These are phyloP conservation scores for Dalechampia spathulata DNA, from an alignment of 441 rosid species.

Conservation along the genomic window DNA sequence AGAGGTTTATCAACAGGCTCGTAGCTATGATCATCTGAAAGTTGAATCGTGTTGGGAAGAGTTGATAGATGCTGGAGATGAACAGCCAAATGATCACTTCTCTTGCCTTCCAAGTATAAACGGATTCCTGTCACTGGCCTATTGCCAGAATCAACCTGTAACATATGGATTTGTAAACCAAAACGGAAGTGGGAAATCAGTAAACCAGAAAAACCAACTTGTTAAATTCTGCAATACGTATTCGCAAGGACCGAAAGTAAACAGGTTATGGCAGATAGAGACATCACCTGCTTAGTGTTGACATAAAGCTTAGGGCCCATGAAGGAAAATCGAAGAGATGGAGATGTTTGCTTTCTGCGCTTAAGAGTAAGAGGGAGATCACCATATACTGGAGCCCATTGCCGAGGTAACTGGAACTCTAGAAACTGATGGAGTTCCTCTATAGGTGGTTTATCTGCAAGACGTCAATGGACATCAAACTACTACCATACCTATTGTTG, in stretches of 20 bases:
- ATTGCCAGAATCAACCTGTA: constrained; percentile 74
- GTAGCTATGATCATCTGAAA: constrained; percentile 45
- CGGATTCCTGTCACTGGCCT: constrained; percentile 86
- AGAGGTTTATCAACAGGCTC: constrained; percentile 44
- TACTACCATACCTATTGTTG: background rate
- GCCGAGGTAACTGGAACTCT: constrained; percentile 89
- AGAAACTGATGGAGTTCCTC: constrained; percentile 90
- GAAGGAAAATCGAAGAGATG: constrained; percentile 71
- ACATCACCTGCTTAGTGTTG: constrained; percentile 56
- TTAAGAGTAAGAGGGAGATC: constrained; percentile 82
- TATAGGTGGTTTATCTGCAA: constrained; percentile 82
- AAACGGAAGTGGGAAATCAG: constrained; percentile 2
- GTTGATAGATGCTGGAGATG: constrained; percentile 84
- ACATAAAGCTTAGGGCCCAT: constrained; percentile 94
- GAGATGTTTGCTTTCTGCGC: constrained; percentile 56
- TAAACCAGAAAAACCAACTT: constrained; percentile 1
- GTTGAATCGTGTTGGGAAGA: constrained; percentile 54
- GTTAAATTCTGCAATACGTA: background rate
- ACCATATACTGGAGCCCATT: constrained; percentile 88
- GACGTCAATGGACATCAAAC: constrained; percentile 11
- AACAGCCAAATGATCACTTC: constrained; percentile 75
- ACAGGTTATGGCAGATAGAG: too few relatives aligned
- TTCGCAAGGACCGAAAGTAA: too few relatives aligned
- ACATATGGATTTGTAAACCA: constrained; percentile 4
- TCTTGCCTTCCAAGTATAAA: constrained; percentile 83